Evolutionary conservation across 2,329 filamentous ascomycete species (phyloP).

Genomic region (Neopestalotiopsis sp.): DNA sequence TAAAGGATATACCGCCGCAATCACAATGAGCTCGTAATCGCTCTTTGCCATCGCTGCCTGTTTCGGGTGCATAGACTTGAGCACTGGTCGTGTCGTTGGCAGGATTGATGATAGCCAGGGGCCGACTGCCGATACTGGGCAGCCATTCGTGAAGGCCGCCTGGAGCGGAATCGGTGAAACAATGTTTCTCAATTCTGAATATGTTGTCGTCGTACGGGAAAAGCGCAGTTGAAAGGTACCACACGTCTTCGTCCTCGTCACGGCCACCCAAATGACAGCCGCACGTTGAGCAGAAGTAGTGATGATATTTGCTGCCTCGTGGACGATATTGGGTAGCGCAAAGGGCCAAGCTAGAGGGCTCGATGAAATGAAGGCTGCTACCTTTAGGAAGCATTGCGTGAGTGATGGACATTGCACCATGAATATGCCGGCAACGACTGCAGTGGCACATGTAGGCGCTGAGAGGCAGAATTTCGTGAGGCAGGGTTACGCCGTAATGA

Average conservation of each 20-base stretch:
- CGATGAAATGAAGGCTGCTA: constrained; percentile 1
- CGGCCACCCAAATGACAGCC: constrained; percentile 16
- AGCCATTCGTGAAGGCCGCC: constrained; percentile 18
- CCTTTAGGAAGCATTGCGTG: constrained; percentile 7
- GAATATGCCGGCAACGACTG: constrained; percentile 14
- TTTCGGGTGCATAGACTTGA: constrained; percentile 28
- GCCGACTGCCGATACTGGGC: constrained; percentile 1
- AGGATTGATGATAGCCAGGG: constrained; percentile 1
- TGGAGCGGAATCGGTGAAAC: constrained; percentile 15
- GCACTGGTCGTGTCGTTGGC: neutral
- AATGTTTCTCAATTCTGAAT: constrained; percentile 6
- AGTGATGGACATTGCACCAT: constrained; percentile 8
- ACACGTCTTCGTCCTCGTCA: neutral
- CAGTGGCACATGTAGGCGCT: constrained; percentile 17
- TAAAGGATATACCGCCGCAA: constrained; percentile 53
- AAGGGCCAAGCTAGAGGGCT: neutral
- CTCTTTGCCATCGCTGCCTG: constrained; percentile 41
- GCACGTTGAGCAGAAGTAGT: constrained; percentile 14
- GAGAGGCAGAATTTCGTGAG: constrained; percentile 11
- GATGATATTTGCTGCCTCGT: neutral
- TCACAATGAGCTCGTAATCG: constrained; percentile 48
- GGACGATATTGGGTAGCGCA: neutral
- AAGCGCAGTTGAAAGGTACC: constrained; percentile 9
- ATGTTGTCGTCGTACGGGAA: constrained; percentile 1
- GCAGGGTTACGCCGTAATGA: constrained; percentile 6